Evolutionary conservation across 345 rosid genomes (phyloP).

Genomic region (Gossypium rotundifolium): DNA sequence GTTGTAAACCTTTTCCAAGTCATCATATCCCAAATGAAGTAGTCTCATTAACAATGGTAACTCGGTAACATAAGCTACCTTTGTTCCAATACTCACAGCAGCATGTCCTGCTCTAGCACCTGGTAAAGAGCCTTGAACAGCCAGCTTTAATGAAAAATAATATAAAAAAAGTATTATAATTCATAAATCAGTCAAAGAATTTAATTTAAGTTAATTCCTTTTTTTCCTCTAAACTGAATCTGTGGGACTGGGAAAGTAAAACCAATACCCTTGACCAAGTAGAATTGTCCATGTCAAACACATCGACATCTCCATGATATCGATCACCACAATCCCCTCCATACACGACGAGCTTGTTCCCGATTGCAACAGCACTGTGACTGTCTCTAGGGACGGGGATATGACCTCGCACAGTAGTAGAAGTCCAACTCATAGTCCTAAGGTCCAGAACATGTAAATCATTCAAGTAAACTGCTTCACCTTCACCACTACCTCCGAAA

Average conservation of each 20-base stretch:
- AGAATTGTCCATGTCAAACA: conserved; percentile 38
- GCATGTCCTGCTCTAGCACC: conserved; percentile 75
- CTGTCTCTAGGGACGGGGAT: conserved; percentile 71
- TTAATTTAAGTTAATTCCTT: no score
- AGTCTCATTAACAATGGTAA: neutral
- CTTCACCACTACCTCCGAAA: conserved; percentile 82
- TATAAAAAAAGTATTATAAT: neutral
- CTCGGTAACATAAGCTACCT: conserved; percentile 30
- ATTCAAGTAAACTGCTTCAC: conserved; percentile 65
- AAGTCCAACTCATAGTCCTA: conserved; percentile 55
- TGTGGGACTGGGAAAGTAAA: neutral
- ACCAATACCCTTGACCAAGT: conserved; percentile 55
- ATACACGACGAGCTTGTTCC: conserved; percentile 45
- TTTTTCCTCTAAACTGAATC: neutral
- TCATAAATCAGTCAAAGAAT: neutral
- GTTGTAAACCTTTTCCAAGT: neutral
- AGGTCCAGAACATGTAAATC: conserved; percentile 65
- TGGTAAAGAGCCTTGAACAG: conserved; percentile 47
- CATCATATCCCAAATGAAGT: neutral
- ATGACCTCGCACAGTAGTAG: conserved; percentile 45
- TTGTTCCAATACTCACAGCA: conserved; percentile 45
- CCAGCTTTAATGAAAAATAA: conserved; percentile 13
- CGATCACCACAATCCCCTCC: conserved; percentile 72
- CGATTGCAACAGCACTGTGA: conserved; percentile 51
- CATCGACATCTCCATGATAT: conserved; percentile 57